Evolutionary conservation across 805 yeast genomes (phyloP), one percentile per base, ranked within the genome.

Genomic region (Maudiozyma serrabonitensis): DNA sequence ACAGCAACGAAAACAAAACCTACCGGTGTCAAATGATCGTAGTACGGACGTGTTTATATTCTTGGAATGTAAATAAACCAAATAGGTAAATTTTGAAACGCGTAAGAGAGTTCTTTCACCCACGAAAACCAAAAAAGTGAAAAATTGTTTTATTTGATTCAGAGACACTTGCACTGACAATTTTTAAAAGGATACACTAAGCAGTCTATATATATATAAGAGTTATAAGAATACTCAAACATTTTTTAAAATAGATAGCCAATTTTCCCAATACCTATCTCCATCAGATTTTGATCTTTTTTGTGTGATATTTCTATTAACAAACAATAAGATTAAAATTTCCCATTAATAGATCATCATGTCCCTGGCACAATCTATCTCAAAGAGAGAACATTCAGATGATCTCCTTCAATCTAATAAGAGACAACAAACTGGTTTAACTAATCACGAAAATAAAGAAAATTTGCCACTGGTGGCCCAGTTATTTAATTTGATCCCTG

Each of bases 401-500:
- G 57, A 51, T 18, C 19, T 46, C n/a, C 18, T 40, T 1, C 31
- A 35, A 4, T 35, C 53, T 8, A 47, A 54, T 28, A 57, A 53
- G 47, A 53, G 60, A 50, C 56, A 56, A 34, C 61, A 56, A 39
- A 50, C 45, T 31, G 43, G 21, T 9, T 31, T 45, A 34, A 38
- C 16, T n/a, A 18, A 9, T 41, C 11, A 2, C 9, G 51, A 40
- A 43, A 11, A 19, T 5, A 11, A 4, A 18, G 41, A 41, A 4
- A 48, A n/a, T 18, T 40, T 11, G 18, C 37, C 45, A 7, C 9
- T 42, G 12, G 50, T 42, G 21, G 69, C 57, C 4, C 54, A 53
- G 11, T 44, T 66, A 23, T 53, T 62, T 32, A 66, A 59, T 52
- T 50, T 64, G 19, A 64, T 64, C 13, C 69, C 70, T 6, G 69